Evolutionary conservation across 1,139 yeast genomes (phyloP).

Genomic region (Pichia sp.): DNA sequence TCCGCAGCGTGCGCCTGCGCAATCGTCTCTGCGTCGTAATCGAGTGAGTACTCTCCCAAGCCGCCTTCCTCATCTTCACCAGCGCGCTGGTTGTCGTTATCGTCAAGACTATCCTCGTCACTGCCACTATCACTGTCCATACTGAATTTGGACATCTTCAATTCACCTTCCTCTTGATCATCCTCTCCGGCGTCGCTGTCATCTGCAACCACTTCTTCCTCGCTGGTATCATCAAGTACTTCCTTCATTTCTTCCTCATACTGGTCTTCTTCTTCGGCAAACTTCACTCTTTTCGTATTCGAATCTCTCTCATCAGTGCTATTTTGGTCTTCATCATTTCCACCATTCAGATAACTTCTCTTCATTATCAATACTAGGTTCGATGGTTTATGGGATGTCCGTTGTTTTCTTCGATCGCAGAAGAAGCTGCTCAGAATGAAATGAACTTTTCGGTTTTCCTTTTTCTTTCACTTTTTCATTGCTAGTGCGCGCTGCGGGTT

Average conservation of each 20-base stretch:
- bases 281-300: not conserved
- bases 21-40: not conserved
- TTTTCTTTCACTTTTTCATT: no score
- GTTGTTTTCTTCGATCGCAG: no score
- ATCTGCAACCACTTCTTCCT: not conserved
- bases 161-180: conserved; percentile 2
- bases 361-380: no score
- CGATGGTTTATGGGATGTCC: no score
- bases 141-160: no score
- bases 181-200: conserved; percentile 1
- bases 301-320: no score
- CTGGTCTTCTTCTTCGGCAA: not conserved
- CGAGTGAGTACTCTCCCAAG: conserved; percentile 4
- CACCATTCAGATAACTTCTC: no score
- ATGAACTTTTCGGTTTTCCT: no score
- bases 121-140: conserved; percentile 8
- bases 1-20: not conserved
- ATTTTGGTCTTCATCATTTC: no score
- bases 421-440: no score
- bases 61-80: not conserved
- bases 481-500: no score
- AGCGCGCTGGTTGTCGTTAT: not conserved
- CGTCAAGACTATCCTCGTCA: conserved; percentile 5
- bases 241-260: conserved; percentile 4
- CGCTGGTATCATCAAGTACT: conserved; percentile 4